These are phyloP conservation scores for Sugiyamaella mastotermitis DNA, from an alignment of 805 yeast genomes.

Conservation along the genomic window DNA sequence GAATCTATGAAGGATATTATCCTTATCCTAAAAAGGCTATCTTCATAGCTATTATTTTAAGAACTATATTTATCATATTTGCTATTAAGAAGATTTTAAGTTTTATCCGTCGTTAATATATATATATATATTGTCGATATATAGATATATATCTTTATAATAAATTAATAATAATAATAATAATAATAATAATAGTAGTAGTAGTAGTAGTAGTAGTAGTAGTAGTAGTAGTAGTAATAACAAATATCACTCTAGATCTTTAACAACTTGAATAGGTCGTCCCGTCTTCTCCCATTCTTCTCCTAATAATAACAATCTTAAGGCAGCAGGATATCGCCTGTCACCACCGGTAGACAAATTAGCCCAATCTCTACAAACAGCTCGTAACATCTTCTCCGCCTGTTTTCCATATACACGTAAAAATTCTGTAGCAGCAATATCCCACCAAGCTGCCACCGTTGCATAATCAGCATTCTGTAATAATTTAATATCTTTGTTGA, in stretches of 20 bases:
- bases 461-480: slow-evolving; percentile 66
- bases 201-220: no score
- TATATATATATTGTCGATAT: no score
- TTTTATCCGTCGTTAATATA: no score
- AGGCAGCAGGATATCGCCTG: slow-evolving; percentile 65
- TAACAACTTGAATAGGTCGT: slow-evolving; percentile 24
- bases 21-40: slow-evolving; percentile 20
- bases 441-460: slow-evolving; percentile 87
- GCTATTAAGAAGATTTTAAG: no score
- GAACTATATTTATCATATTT: no score
- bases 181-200: no score
- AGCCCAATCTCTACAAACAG: slow-evolving; percentile 49
- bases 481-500: slow-evolving; percentile 46
- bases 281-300: slow-evolving; percentile 66
- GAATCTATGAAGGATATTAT: slow-evolving; percentile 23
- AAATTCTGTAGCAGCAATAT: slow-evolving; percentile 60
- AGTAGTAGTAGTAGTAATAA: no score
- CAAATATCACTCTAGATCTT: no score
- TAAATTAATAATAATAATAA: no score
- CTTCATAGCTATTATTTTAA: slow-evolving; percentile 7
- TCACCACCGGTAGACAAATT: slow-evolving; percentile 42
- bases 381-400: slow-evolving; percentile 52
- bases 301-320: slow-evolving; percentile 66
- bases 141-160: no score
- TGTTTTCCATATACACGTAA: slow-evolving; percentile 58